Evolutionary conservation across 176 grass and related monocot genomes (phyloP), one percentile per base, ranked within the genome.

Genomic region (Bromus sterilis): DNA sequence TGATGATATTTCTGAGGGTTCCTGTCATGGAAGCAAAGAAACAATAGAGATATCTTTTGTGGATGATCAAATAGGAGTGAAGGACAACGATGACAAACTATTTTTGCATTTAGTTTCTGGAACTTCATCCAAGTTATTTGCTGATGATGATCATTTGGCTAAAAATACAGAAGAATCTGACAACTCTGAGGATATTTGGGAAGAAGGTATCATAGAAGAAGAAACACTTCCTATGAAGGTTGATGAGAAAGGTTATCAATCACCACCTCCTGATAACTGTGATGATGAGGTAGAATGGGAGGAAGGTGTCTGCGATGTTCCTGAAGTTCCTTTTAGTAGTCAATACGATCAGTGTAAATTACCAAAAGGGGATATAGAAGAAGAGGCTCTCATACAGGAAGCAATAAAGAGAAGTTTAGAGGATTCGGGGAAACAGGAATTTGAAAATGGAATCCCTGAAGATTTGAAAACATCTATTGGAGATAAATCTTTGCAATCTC

Each of bases 351-450:
- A 51, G 43, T 72, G 31, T 81, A 93, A 86, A 75, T 26, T 92
- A 82, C 86, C 88, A 18, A 91, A 83, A 84, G 92, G 88, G 66
- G 88, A 84, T 81, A 44, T 93, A 53, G 90, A 98, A 92, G 95
- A 98, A 85, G 92, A 87, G 63, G 88, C 80, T 81, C 84, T 94
- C 63, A 63, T 98, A 73, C 90, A 94, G 66, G 92, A 98, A 98
- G 92, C 92, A 79, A 97, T 94, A 88, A 94, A 39, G 84, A 89
- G 90, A 89, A 94, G 95, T 73, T 78, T 98, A 43, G 84, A 89
- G 37, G 86, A 94, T 87, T 89, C 86, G 43, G 75, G 83, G 56
- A 84, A 87, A 56, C 74, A 71, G 25, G 59, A 74, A 44, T 89
- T 40, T 82, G 34, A 71, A 75, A 88, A 60, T 77, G 57, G 77